Evolutionary conservation across 139 green algal genomes (phyloP), one percentile per base, ranked within the genome.

Genomic region (Auxenochlorella pyrenoidosa): DNA sequence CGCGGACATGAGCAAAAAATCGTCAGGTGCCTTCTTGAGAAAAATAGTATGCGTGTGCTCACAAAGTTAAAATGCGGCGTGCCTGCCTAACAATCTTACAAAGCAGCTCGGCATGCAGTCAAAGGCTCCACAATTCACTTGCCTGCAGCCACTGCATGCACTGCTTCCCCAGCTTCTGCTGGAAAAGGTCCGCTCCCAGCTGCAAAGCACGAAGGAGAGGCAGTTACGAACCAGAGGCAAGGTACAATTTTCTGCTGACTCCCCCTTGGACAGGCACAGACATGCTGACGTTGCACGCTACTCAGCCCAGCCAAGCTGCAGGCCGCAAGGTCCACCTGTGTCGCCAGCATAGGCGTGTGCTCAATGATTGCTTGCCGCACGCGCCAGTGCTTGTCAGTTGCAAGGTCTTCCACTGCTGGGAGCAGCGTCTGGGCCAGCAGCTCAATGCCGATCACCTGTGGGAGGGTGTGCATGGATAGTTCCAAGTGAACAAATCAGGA

Each of bases 291-390:
- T 28, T 63, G 54, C 54, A 8, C 16, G 54, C 18, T 40, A 73
- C n/a, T n/a, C 66, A 73, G 3, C 32, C 13, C 63, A 38, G 32
- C 3, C 66, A 40, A 13, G 3, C 5, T 40, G 30, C 34, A 34
- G 28, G 66, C 66, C 5, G 30, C 66, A 73, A 19, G 66, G 8
- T 95, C 96, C 79, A 98, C 93, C 93, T 99, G 97, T 38, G 87
- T 91, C 41, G 98, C 98, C 84, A 99, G 93, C 87, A 99, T 89
- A 15, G 98, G 98, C 60, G 99, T 97, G 94, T 99, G 98, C 89
- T 98, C 94, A 84, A 99, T 98, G 89, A 99, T 99, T 22, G 98
- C 98, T 79, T 99, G 92, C 66, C 98, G 92, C 87, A 99, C 97
- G 36, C 98, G 95, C 98, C 98, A 99, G 90, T 99, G 96, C 89